Conservation (phyloP, 73 alveolate species). For the Urostyla sp. region DNA sequence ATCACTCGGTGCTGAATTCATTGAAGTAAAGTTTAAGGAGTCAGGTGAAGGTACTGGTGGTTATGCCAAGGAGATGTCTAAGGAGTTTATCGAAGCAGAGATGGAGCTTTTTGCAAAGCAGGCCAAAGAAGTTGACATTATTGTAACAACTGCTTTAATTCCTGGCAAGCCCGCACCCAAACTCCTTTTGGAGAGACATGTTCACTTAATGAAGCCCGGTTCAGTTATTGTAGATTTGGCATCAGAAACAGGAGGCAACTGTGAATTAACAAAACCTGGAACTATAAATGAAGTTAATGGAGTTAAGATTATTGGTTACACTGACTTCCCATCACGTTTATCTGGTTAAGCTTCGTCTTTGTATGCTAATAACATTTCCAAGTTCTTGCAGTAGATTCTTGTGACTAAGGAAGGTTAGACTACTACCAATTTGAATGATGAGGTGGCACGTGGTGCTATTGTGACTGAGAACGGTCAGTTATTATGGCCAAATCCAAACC, state of each 20-base stretch:
- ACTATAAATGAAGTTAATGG: conserved; percentile 68
- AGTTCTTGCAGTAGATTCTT: conserved; percentile 70
- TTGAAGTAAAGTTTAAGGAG: conserved; percentile 69
- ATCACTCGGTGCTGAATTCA: conserved; percentile 86
- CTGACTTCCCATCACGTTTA: conserved; percentile 81
- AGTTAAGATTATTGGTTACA: conserved; percentile 83
- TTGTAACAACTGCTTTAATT: conserved; percentile 81
- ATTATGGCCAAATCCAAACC: conserved; percentile 70
- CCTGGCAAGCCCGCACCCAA: conserved; percentile 88
- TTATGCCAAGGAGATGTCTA: conserved; percentile 77
- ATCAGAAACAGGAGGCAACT: conserved; percentile 88
- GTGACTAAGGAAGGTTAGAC: conserved; percentile 71
- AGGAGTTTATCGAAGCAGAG: conserved; percentile 67
- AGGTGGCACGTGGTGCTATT: conserved; percentile 50
- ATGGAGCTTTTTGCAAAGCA: conserved; percentile 69
- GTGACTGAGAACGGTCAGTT: conserved; percentile 60
- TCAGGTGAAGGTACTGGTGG: conserved; percentile 69
- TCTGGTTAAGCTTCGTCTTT: conserved; percentile 70
- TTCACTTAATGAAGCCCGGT: conserved; percentile 80
- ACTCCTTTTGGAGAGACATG: conserved; percentile 70
- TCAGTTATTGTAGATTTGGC: conserved; percentile 84
- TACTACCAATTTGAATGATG: conserved; percentile 65
- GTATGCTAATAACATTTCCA: conserved; percentile 77
- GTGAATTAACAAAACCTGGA: conserved; percentile 72
- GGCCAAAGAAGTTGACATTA: conserved; percentile 76